Evolutionary conservation across 306 rosid genomes (phyloP).

Genomic region (Lathyrus oleraceus): DNA sequence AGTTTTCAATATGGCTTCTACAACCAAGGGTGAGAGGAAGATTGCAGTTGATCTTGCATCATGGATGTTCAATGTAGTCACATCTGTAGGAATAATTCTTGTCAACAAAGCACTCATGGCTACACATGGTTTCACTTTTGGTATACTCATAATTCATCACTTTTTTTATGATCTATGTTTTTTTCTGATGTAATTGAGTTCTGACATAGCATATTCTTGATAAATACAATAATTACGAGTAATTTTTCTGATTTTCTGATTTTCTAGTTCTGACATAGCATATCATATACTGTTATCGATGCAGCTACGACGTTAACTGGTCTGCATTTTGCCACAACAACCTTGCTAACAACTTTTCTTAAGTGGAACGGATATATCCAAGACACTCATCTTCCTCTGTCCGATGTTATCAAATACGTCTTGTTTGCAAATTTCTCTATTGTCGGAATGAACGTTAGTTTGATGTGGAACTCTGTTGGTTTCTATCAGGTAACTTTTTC

Average conservation of each 20-base stretch:
- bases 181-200: not conserved
- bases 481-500: conserved; percentile 69
- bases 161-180: not conserved
- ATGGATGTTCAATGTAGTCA: conserved; percentile 79
- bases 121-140: conserved; percentile 71
- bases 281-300: conserved; percentile 27
- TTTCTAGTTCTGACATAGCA: too few relatives aligned
- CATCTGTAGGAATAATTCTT: conserved; percentile 75
- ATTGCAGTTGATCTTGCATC: conserved; percentile 61
- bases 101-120: conserved; percentile 79
- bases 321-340: conserved; percentile 73
- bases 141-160: conserved; percentile 26
- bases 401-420: conserved; percentile 70
- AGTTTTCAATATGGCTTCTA: conserved; percentile 49
- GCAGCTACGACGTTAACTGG: conserved; percentile 88
- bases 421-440: conserved; percentile 80
- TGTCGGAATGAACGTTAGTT: conserved; percentile 84
- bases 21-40: conserved; percentile 59
- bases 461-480: conserved; percentile 93
- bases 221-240: too few relatives aligned
- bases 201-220: conserved; percentile 29
- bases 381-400: conserved; percentile 61
- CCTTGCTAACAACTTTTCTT: conserved; percentile 57
- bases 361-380: conserved; percentile 71
- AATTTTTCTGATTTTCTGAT: too few relatives aligned